These are phyloP conservation scores for Capsella rubella DNA, from an alignment of 441 rosid species.

Conservation along the genomic window DNA sequence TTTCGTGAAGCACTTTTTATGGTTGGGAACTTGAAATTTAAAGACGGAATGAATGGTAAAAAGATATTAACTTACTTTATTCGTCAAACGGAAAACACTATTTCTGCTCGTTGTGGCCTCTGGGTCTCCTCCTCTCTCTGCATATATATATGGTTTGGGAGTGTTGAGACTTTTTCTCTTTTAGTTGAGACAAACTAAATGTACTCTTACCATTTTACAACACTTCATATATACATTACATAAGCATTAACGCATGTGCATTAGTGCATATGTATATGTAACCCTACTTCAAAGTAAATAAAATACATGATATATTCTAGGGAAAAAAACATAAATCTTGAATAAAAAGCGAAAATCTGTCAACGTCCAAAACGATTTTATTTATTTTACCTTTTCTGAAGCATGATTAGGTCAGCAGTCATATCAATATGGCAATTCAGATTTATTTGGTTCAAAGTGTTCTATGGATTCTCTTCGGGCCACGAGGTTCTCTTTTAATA, in stretches of 20 bases:
- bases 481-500: conserved; percentile 12
- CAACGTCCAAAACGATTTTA: background rate
- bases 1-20: background rate
- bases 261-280: background rate
- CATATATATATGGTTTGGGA: background rate
- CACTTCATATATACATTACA: conserved; percentile 6
- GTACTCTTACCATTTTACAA: conserved; percentile 3
- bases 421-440: background rate
- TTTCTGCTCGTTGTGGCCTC: background rate
- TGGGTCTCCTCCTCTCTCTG: background rate
- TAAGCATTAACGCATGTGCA: background rate
- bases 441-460: background rate
- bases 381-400: background rate
- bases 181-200: conserved; percentile 29
- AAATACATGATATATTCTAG: background rate
- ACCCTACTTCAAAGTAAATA: background rate
- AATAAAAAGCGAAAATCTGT: background rate
- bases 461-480: background rate
- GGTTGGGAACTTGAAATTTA: background rate
- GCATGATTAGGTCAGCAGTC: conserved; percentile 29
- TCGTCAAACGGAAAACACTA: background rate
- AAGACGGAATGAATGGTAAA: conserved; percentile 9
- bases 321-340: background rate
- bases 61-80: background rate
- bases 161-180: conserved; percentile 16